Evolutionary conservation across 352 stramenopile species (phyloP).

Genomic region (Nothophytophthora sp.): DNA sequence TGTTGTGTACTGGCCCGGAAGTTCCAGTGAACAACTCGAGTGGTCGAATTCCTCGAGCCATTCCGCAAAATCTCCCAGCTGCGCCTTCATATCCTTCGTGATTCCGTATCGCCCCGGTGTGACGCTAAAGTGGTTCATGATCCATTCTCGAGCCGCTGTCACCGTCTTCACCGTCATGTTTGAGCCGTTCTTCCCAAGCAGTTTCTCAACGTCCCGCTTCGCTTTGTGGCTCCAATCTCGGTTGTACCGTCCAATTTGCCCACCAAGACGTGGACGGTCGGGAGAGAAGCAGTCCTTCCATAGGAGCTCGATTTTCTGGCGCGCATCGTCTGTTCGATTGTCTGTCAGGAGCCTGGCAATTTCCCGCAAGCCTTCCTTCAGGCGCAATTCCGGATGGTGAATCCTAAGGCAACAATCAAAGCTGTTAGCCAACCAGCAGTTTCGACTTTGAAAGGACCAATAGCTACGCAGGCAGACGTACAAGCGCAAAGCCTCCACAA

Average conservation of each 20-base stretch:
- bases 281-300: constrained; percentile 69
- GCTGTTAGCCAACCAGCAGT: no score
- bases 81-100: constrained; percentile 79
- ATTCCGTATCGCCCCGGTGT: constrained; percentile 70
- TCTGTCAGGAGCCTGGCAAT: constrained; percentile 65
- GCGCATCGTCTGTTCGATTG: constrained; percentile 33
- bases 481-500: constrained; percentile 74
- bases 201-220: constrained; percentile 65
- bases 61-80: constrained; percentile 82
- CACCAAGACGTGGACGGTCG: constrained; percentile 49
- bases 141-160: constrained; percentile 61
- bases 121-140: constrained; percentile 72
- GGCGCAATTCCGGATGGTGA: constrained; percentile 75
- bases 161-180: constrained; percentile 62
- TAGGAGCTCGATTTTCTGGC: constrained; percentile 34
- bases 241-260: constrained; percentile 78
- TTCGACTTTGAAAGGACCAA: no score
- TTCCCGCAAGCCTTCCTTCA: constrained; percentile 80
- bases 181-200: constrained; percentile 64
- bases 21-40: constrained; percentile 59
- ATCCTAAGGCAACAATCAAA: no score
- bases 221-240: constrained; percentile 61
- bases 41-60: constrained; percentile 88
- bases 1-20: constrained; percentile 80
- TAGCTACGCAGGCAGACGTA: constrained; percentile 26